Conservation (phyloP, 139 green algal species). For the Auxenochlorella pyrenoidosa region DNA sequence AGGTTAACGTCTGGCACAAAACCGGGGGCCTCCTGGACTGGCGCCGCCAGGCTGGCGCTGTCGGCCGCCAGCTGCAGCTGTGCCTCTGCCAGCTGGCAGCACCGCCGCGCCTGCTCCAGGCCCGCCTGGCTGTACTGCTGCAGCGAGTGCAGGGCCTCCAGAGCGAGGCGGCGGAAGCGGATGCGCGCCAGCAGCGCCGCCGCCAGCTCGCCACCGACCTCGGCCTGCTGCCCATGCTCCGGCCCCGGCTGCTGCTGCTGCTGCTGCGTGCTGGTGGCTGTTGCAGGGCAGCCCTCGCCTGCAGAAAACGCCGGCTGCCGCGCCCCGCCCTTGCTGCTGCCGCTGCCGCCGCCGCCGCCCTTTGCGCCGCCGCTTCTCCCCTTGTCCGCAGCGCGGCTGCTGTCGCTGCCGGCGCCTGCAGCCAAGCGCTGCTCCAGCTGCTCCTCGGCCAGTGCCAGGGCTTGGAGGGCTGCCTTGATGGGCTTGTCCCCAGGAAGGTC, state of each 20-base stretch:
- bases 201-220: conserved; percentile 1
- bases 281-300: background rate
- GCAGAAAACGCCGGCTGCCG: too few species aligned
- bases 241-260: background rate
- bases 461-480: conserved; percentile 33
- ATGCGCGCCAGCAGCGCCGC: conserved; percentile 58
- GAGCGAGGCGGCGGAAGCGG: conserved; percentile 52
- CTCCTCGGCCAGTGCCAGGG: conserved; percentile 25
- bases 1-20: conserved; percentile 72
- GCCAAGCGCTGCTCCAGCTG: conserved; percentile 15
- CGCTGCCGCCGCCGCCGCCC: background rate
- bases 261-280: background rate
- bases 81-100: conserved; percentile 14
- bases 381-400: background rate
- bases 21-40: conserved; percentile 2
- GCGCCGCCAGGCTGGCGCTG: conserved; percentile 10
- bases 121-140: conserved; percentile 28
- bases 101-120: conserved; percentile 40
- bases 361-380: background rate
- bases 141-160: conserved; percentile 39
- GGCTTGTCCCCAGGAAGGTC: conserved; percentile 26
- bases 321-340: conserved; percentile 2
- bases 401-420: background rate
- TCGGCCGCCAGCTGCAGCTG: conserved; percentile 34
- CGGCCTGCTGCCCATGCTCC: background rate